These are phyloP conservation scores for Lactifluus piperatus DNA, from an alignment of 768 basidiomycete genomes.

Conservation along the genomic window DNA sequence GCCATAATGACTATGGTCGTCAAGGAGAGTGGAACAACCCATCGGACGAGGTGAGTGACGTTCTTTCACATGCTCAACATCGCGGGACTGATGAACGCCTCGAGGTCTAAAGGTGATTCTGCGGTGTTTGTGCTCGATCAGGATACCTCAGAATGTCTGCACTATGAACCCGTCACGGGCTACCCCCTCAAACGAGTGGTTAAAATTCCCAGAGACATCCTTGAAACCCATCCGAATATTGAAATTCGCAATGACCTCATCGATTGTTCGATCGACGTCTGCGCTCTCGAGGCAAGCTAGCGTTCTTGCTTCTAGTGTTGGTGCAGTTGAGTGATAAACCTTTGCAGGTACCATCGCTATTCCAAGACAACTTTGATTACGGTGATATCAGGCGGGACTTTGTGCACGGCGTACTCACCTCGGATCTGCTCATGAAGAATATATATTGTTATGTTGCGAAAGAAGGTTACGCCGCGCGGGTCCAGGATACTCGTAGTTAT, in stretches of 20 bases:
- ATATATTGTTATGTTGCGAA: constrained; percentile 86
- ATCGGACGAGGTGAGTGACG: constrained; percentile 58
- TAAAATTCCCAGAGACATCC: constrained; percentile 69
- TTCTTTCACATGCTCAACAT: background rate
- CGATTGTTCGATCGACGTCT: constrained; percentile 86
- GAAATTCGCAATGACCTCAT: constrained; percentile 85
- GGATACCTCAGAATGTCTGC: constrained; percentile 69
- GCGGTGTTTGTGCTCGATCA: constrained; percentile 73
- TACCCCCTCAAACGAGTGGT: constrained; percentile 56
- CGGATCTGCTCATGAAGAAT: constrained; percentile 89
- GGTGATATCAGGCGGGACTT: constrained; percentile 88
- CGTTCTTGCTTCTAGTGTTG: background rate
- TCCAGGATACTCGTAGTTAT: constrained; percentile 88
- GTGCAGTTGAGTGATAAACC: background rate
- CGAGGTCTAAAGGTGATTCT: constrained; percentile 62
- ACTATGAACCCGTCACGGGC: constrained; percentile 71
- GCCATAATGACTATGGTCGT: constrained; percentile 96
- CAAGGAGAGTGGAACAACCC: constrained; percentile 63
- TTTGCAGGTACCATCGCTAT: constrained; percentile 80
- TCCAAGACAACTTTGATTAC: constrained; percentile 99
- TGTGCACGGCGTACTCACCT: constrained; percentile 88
- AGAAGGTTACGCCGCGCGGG: constrained; percentile 87
- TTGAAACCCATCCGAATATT: constrained; percentile 65
- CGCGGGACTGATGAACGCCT: background rate
- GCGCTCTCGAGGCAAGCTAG: constrained; percentile 67